Evolutionary conservation across 768 basidiomycete species (phyloP).

Genomic region (Suillus luteus): DNA sequence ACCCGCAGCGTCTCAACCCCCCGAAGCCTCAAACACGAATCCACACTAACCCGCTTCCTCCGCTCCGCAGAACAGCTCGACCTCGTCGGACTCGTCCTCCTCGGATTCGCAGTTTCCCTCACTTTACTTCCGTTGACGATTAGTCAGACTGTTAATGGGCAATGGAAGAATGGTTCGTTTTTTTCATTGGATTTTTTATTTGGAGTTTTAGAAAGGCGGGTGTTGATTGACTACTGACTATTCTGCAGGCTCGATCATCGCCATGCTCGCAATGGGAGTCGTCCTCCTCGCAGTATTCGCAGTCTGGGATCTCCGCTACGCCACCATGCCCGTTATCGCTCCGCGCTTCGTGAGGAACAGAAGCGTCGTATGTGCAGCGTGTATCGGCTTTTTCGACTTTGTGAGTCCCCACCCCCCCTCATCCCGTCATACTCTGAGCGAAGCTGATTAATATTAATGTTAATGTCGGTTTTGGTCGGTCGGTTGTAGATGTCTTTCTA

Average conservation of each 20-base stretch:
- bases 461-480: too few species aligned
- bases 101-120: slow-evolving; percentile 50
- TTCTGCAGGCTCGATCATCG: slow-evolving; percentile 48
- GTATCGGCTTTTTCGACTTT: slow-evolving; percentile 68
- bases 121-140: slow-evolving; percentile 60
- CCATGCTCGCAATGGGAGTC: slow-evolving; percentile 51
- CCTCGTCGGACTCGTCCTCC: slow-evolving; percentile 50
- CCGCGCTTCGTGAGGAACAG: slow-evolving; percentile 57
- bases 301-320: slow-evolving; percentile 51
- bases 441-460: too few species aligned
- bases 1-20: background rate
- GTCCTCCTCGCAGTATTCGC: slow-evolving; percentile 44
- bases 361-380: slow-evolving; percentile 57
- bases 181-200: background rate
- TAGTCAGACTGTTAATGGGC: slow-evolving; percentile 37
- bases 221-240: too few species aligned
- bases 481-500: slow-evolving; percentile 63
- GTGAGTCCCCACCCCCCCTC: slow-evolving; percentile 35
- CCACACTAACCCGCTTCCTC: slow-evolving; percentile 15
- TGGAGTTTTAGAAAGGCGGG: too few species aligned
- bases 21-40: background rate
- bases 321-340: slow-evolving; percentile 62
- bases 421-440: too few species aligned
- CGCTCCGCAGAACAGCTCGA: slow-evolving; percentile 43
- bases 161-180: slow-evolving; percentile 52